Evolutionary conservation across 2,329 filamentous ascomycete species (phyloP).

Genomic region (Ascochyta lentis): DNA sequence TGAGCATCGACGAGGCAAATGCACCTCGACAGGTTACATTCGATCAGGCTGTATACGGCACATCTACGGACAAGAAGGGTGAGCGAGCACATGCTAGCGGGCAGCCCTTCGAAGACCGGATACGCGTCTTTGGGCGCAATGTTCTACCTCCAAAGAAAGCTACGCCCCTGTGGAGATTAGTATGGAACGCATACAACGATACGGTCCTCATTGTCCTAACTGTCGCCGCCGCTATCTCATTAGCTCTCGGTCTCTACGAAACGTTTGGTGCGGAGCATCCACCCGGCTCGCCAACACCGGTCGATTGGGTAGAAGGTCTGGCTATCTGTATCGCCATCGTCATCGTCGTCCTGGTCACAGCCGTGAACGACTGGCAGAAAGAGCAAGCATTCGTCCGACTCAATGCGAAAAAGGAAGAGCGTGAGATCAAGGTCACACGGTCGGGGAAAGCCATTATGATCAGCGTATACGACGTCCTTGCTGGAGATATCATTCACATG

Average conservation of each 20-base stretch:
- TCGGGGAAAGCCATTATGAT: slow-evolving; percentile 70
- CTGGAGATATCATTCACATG: slow-evolving; percentile 73
- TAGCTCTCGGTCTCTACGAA: slow-evolving; percentile 74
- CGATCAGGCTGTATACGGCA: slow-evolving; percentile 56
- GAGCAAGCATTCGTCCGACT: slow-evolving; percentile 45
- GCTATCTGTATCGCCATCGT: slow-evolving; percentile 49
- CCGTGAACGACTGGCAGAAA: slow-evolving; percentile 49
- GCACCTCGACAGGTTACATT: slow-evolving; percentile 57
- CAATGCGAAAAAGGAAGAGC: slow-evolving; percentile 46
- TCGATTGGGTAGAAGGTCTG: slow-evolving; percentile 48
- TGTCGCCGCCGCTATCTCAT: slow-evolving; percentile 70
- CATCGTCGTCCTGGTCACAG: slow-evolving; percentile 47
- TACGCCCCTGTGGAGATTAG: slow-evolving; percentile 64
- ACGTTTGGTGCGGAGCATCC: slow-evolving; percentile 59
- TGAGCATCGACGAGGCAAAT: slow-evolving; percentile 59
- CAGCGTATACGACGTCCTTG: slow-evolving; percentile 64
- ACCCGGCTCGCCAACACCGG: slow-evolving; percentile 52
- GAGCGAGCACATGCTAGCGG: slow-evolving; percentile 26
- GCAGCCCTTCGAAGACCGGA: slow-evolving; percentile 60
- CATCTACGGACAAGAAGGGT: slow-evolving; percentile 30
- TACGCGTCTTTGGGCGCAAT: slow-evolving; percentile 67
- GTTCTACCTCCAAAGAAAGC: slow-evolving; percentile 68
- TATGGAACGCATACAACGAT: slow-evolving; percentile 76
- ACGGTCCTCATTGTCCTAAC: slow-evolving; percentile 75
- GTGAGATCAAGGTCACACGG: slow-evolving; percentile 58